phyloP scores from a whole-genome alignment of 129 eudicot genomes.

The Pseudognaphalium luteoalbum region DNA sequence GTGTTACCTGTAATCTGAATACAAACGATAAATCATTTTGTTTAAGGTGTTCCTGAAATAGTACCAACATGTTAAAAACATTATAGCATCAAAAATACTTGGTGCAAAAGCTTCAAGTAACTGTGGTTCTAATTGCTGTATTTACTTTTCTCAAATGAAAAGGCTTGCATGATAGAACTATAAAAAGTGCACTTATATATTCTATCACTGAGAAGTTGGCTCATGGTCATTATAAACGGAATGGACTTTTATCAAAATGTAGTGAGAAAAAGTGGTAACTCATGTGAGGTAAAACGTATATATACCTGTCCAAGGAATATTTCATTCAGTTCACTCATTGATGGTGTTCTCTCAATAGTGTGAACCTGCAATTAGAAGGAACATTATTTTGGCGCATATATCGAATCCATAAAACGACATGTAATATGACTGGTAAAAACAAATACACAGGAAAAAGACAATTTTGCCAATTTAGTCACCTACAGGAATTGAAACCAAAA shows the following conservation, averaged over 20 bases:
- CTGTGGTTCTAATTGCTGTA: not conserved
- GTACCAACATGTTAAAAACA: constrained; percentile 30
- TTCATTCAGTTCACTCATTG: constrained; percentile 98
- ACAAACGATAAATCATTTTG: constrained; percentile 90
- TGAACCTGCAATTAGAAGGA: constrained; percentile 65
- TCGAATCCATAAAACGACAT: constrained; percentile 21
- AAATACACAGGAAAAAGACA: constrained; percentile 7
- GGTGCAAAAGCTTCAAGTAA: not conserved
- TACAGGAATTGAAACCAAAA: not conserved
- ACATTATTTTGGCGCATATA: constrained; percentile 18
- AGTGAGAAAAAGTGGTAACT: constrained; percentile 9
- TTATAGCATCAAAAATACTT: constrained; percentile 4
- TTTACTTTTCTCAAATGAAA: not conserved
- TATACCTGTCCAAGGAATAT: constrained; percentile 95
- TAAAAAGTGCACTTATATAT: constrained; percentile 5
- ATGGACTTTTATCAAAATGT: not conserved
- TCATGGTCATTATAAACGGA: constrained; percentile 3
- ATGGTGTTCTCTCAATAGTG: constrained; percentile 89
- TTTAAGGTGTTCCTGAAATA: constrained; percentile 90
- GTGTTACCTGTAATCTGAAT: constrained; percentile 88
- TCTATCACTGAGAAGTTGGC: not conserved
- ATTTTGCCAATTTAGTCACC: constrained; percentile 12
- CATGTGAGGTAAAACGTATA: constrained; percentile 20
- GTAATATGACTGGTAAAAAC: constrained; percentile 13
- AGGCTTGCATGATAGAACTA: not conserved